Evolutionary conservation across 2,329 filamentous ascomycete species (phyloP).

Genomic region (Fonsecaea pedrosoi): DNA sequence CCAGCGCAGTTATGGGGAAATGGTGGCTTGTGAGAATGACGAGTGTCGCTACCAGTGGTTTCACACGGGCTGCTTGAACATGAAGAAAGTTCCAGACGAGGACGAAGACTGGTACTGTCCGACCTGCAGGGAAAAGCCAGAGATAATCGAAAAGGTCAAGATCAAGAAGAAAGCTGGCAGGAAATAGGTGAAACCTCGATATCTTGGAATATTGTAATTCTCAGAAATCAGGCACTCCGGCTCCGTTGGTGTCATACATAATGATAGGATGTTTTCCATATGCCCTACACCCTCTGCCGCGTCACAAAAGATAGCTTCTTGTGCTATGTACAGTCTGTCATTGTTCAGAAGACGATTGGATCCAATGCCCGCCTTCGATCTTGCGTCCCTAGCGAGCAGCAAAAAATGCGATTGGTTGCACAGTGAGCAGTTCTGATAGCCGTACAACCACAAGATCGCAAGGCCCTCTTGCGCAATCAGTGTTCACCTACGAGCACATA

Average conservation of each 20-base stretch:
- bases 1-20: conserved; percentile 69
- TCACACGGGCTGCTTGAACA: conserved; percentile 68
- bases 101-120: conserved; percentile 64
- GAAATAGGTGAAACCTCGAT: conserved; percentile 23
- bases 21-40: conserved; percentile 72
- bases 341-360: not conserved
- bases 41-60: conserved; percentile 71
- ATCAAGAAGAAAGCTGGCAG: conserved; percentile 33
- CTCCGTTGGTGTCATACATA: not conserved
- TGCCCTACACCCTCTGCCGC: not conserved
- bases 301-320: not conserved
- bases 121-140: conserved; percentile 54
- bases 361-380: not conserved
- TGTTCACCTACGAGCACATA: not conserved
- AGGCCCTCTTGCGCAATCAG: not conserved
- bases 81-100: conserved; percentile 65
- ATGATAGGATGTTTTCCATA: not conserved
- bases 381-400: not conserved
- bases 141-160: conserved; percentile 45
- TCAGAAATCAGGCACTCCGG: not conserved
- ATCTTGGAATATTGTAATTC: not conserved
- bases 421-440: not conserved
- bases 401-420: conserved; percentile 9
- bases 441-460: conserved; percentile 3
- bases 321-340: not conserved